A percentile compares a stretch with the other conserved stretches of the same genome.
phyloP scores from a whole-genome alignment of 805 yeast genomes.

The Blastobotrys mokoenaii region DNA sequence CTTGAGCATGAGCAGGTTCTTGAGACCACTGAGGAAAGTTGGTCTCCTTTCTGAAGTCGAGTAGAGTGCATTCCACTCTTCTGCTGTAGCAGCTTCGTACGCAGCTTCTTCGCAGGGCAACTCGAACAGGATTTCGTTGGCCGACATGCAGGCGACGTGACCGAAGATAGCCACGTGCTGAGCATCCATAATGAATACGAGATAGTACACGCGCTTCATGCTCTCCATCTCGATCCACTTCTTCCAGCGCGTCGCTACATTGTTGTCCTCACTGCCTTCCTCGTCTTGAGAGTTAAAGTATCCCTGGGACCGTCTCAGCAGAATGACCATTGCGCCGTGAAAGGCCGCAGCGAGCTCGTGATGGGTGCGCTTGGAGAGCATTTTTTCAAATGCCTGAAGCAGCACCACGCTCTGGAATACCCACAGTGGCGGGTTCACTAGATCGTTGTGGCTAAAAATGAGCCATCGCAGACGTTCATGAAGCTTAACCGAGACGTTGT shows the following conservation, averaged over 20 bases:
- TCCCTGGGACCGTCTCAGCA: conserved; percentile 16
- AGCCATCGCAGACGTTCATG: conserved; percentile 22
- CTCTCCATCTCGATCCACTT: conserved; percentile 23
- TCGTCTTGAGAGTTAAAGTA: conserved; percentile 1
- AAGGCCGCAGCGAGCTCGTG: conserved; percentile 24
- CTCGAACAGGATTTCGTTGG: conserved; percentile 21
- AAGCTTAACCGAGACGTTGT: conserved; percentile 17
- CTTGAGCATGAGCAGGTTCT: conserved; percentile 16
- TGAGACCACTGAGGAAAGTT: conserved; percentile 17
- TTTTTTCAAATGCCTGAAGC: conserved; percentile 23
- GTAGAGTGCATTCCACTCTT: conserved; percentile 11
- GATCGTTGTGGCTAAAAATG: conserved; percentile 20
- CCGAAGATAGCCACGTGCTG: conserved; percentile 25
- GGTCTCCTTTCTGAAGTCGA: conserved; percentile 9
- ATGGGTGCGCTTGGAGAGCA: conserved; percentile 22
- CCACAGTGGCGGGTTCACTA: conserved; percentile 24
- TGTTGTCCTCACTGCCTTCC: neutral
- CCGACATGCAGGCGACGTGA: conserved; percentile 19
- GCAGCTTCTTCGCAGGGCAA: conserved; percentile 21
- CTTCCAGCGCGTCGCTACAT: conserved; percentile 15
- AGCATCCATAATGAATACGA: conserved; percentile 25
- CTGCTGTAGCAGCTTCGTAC: conserved; percentile 17
- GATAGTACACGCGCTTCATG: conserved; percentile 18
- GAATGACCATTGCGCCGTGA: conserved; percentile 23
- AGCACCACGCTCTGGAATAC: conserved; percentile 21